These are phyloP conservation scores for Fonsecaea erecta DNA, from an alignment of 2,329 filamentous ascomycete species.

Conservation along the genomic window DNA sequence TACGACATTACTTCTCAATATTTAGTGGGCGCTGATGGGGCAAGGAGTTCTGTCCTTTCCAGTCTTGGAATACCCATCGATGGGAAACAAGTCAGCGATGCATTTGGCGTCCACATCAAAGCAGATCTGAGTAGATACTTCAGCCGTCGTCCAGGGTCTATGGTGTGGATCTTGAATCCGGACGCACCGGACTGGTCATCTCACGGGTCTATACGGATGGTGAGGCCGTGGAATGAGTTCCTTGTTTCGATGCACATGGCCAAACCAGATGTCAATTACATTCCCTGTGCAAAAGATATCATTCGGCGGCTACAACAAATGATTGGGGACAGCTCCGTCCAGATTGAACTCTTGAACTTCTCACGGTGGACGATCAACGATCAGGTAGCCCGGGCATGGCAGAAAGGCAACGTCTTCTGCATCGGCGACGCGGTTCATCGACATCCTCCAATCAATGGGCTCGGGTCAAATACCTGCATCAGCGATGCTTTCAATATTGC, in stretches of 20 bases:
- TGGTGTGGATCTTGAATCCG: constrained; percentile 65
- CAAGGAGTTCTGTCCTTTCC: constrained; percentile 51
- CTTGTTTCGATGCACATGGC: constrained; percentile 59
- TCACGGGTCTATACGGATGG: constrained; percentile 61
- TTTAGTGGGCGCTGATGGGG: constrained; percentile 64
- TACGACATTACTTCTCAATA: constrained; percentile 58
- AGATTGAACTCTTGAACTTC: constrained; percentile 54
- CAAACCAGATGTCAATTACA: constrained; percentile 40
- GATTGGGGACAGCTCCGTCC: constrained; percentile 60
- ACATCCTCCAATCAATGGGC: constrained; percentile 44
- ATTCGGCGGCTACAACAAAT: constrained; percentile 40
- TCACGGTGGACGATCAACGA: constrained; percentile 68
- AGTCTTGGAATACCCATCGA: constrained; percentile 54
- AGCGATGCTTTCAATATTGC: constrained; percentile 45
- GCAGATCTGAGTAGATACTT: constrained; percentile 58
- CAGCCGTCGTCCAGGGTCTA: constrained; percentile 57
- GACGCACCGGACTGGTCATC: constrained; percentile 57
- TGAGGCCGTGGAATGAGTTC: constrained; percentile 68
- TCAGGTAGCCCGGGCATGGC: constrained; percentile 62
- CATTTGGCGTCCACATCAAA: constrained; percentile 55
- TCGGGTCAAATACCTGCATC: constrained; percentile 46
- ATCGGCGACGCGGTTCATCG: constrained; percentile 44
- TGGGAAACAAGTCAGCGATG: constrained; percentile 52
- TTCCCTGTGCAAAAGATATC: constrained; percentile 41
- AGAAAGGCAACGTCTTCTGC: constrained; percentile 45